These are phyloP conservation scores for Fragilaria radians DNA, from an alignment of 108 stramenopile genomes.

Conservation along the genomic window DNA sequence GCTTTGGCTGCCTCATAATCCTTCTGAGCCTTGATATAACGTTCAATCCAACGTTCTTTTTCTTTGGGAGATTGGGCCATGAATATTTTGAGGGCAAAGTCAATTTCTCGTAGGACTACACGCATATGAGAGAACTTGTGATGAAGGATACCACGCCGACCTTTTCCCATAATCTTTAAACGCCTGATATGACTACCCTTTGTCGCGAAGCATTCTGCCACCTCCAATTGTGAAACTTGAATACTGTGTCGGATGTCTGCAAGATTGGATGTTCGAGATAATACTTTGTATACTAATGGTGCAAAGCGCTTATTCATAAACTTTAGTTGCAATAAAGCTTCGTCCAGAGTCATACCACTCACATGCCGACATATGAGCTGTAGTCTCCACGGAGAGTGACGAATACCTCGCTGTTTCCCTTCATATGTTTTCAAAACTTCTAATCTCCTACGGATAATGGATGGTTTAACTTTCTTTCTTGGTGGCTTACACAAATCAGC, in stretches of 20 bases:
- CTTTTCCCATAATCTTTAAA: constrained; percentile 72
- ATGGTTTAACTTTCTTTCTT: constrained; percentile 54
- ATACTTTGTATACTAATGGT: constrained; percentile 59
- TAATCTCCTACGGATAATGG: constrained; percentile 49
- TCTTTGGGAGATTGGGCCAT: constrained; percentile 51
- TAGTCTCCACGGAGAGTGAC: constrained; percentile 75
- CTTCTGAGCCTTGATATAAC: constrained; percentile 46
- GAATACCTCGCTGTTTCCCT: constrained; percentile 52
- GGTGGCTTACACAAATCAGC: background rate
- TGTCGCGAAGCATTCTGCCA: constrained; percentile 81
- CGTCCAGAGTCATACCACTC: constrained; percentile 62
- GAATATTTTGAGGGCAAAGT: constrained; percentile 66
- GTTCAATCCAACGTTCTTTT: constrained; percentile 59
- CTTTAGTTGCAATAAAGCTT: constrained; percentile 68
- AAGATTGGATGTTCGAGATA: constrained; percentile 60
- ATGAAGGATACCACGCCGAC: constrained; percentile 62
- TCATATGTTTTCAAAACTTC: constrained; percentile 46
- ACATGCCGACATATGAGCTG: constrained; percentile 72
- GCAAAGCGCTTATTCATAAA: constrained; percentile 62
- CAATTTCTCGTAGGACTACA: constrained; percentile 73
- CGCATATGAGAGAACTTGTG: constrained; percentile 66
- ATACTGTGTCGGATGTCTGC: constrained; percentile 66
- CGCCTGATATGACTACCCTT: constrained; percentile 63
- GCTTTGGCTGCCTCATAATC: constrained; percentile 52
- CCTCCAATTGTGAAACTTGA: constrained; percentile 71